Evolutionary conservation across 2,329 filamentous ascomycete species (phyloP).

Genomic region (Grosmannia clavigera): DNA sequence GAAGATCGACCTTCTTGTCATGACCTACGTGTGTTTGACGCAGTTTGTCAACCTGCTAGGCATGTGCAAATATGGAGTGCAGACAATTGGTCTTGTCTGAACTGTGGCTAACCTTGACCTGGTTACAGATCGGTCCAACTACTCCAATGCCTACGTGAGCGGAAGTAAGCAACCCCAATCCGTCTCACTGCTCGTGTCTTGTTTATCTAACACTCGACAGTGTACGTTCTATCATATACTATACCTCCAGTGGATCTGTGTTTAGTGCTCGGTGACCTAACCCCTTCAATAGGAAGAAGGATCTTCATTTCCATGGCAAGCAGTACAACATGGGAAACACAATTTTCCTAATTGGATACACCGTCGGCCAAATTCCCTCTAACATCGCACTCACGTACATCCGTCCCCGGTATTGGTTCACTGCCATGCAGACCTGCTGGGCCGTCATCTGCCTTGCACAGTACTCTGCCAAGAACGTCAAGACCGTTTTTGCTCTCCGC

Average conservation of each 20-base stretch:
- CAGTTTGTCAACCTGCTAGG: slow-evolving; percentile 36
- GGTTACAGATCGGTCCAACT: slow-evolving; percentile 2
- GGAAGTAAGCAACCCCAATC: background rate
- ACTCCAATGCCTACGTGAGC: slow-evolving; percentile 3
- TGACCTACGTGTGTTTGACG: slow-evolving; percentile 48
- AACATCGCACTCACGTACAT: slow-evolving; percentile 29
- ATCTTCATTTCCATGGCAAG: slow-evolving; percentile 3
- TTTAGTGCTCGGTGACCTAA: background rate
- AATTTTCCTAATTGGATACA: slow-evolving; percentile 26
- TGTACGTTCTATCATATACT: background rate
- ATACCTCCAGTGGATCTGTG: background rate
- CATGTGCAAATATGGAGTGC: background rate
- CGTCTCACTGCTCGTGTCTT: background rate
- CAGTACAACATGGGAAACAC: slow-evolving; percentile 4
- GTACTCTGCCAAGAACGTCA: background rate
- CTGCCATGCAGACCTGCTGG: background rate
- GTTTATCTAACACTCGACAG: background rate
- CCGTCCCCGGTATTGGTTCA: slow-evolving; percentile 1
- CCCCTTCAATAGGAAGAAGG: background rate
- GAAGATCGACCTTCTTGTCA: slow-evolving; percentile 42
- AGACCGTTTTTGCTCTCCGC: slow-evolving; percentile 8
- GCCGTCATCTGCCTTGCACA: slow-evolving; percentile 1
- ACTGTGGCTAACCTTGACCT: background rate
- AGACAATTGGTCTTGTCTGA: background rate
- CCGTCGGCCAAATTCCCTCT: slow-evolving; percentile 47